Evolutionary conservation across 805 yeast genomes (phyloP).

Genomic region (Sugiyamaella americana): DNA sequence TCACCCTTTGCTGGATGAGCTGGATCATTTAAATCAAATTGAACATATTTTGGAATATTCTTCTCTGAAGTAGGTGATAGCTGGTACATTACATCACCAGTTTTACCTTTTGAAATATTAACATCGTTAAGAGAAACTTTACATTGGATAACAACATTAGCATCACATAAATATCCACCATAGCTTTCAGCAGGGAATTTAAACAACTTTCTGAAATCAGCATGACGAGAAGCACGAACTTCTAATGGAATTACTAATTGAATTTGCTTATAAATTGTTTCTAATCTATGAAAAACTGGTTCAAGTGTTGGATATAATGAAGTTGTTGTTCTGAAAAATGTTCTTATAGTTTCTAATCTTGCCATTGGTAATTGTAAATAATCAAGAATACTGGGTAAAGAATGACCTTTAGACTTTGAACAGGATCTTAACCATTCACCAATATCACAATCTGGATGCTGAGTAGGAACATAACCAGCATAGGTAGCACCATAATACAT

Average conservation of each 20-base stretch:
- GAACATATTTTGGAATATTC: slow-evolving; percentile 8
- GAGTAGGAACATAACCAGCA: slow-evolving; percentile 9
- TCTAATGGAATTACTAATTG: slow-evolving; percentile 15
- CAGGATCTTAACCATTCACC: slow-evolving; percentile 22
- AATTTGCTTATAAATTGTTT: slow-evolving; percentile 12
- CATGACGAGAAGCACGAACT: slow-evolving; percentile 11
- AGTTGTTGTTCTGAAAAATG: slow-evolving; percentile 14
- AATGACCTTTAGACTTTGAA: slow-evolving; percentile 13
- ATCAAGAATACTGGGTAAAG: slow-evolving; percentile 13
- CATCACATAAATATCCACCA: slow-evolving; percentile 18
- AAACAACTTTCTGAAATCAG: slow-evolving; percentile 16
- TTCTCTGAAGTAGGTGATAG: background rate
- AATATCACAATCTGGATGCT: slow-evolving; percentile 14
- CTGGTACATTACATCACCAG: slow-evolving; percentile 16
- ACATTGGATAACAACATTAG: slow-evolving; percentile 10
- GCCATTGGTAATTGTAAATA: slow-evolving; percentile 22
- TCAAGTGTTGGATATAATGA: slow-evolving; percentile 8
- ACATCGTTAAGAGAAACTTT: slow-evolving; percentile 15
- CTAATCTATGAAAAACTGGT: slow-evolving; percentile 10
- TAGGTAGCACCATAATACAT: slow-evolving; percentile 7
- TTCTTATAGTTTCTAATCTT: slow-evolving; percentile 15
- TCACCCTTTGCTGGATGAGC: slow-evolving; percentile 10
- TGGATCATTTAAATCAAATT: slow-evolving; percentile 5
- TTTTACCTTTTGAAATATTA: slow-evolving; percentile 3
- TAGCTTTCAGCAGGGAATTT: slow-evolving; percentile 7